Evolutionary conservation across 2,329 filamentous ascomycete genomes (phyloP), one percentile per base, ranked within the genome.

Genomic region (Biscogniauxia mediterranea): DNA sequence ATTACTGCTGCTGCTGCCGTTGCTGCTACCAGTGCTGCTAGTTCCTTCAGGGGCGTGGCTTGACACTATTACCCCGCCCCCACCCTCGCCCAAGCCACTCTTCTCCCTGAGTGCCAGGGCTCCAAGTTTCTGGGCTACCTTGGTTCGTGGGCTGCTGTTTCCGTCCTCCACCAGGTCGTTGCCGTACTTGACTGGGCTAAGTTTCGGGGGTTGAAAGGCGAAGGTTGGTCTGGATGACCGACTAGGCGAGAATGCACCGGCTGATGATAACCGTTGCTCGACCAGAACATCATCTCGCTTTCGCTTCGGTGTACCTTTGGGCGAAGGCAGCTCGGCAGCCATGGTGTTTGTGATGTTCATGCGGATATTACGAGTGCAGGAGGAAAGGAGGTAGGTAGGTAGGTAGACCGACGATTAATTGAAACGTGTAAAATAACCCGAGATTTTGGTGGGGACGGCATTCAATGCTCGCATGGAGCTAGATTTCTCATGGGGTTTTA

Each of bases 51-150:
- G 49, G 64, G 55, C 59, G 60, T 54, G 54, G 59, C 59, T 63
- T 56, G 53, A 21, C 54, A 55, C 60, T 70, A 54, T 61, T 70
- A 73, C 79, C 78, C 79, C 81, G 74, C 78, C 80, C 76, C 80
- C 81, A 71, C 76, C 68, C 70, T 61, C 68, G 50, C 25, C 56
- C 52, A 32, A 42, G 55, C 49, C 55, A 51, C 59, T 50, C 8
- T 55, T 42, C 42, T 61, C 63, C 17, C 58, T 75, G 58, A 86
- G 73, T 15, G 76, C 79, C 56, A 86, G 77, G 59, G 82, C 80
- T 56, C 78, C 77, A 72, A 86, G 85, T 67, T 77, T 77, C 69
- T 81, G 80, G 49, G 80, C 81, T 50, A 86, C 81, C 58, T 74
- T 79, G 51, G 80, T 80, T 58, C 80, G 78, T n/a, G 84, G 83